phyloP scores from a whole-genome alignment of 192 early-diverging fungal species.

The Entophlyctis luteolus region DNA sequence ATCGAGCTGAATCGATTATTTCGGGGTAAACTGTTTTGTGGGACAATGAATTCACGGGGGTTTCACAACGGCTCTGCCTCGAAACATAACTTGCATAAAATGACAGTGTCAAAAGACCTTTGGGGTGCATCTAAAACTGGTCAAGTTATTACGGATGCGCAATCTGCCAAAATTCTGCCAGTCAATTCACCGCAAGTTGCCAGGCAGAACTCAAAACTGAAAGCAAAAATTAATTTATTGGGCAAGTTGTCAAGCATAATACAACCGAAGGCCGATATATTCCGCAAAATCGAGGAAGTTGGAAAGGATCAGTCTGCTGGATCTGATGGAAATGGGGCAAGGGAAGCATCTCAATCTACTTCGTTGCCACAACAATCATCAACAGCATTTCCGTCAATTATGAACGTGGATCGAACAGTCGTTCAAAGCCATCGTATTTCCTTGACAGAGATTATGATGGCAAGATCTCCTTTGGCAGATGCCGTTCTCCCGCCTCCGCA shows the following conservation, averaged over 20 bases:
- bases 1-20: slow-evolving; percentile 47
- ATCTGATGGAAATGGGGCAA: not conserved
- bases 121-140: not conserved
- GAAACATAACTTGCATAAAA: not conserved
- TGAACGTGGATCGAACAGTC: not conserved
- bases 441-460: slow-evolving; percentile 46
- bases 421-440: slow-evolving; percentile 33
- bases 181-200: not conserved
- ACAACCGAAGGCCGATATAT: not conserved
- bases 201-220: not conserved
- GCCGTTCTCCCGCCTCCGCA: slow-evolving; percentile 46
- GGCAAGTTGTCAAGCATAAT: not conserved
- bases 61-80: not conserved
- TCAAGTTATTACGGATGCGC: not conserved
- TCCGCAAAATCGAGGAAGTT: not conserved
- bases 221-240: not conserved
- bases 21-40: slow-evolving; percentile 40
- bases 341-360: not conserved
- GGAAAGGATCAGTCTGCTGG: not conserved
- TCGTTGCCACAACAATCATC: not conserved
- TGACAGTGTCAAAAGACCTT: not conserved
- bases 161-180: not conserved
- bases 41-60: slow-evolving; percentile 2
- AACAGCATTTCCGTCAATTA: not conserved
- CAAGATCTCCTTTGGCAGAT: slow-evolving; percentile 49